phyloP scores from a whole-genome alignment of 2,329 filamentous ascomycete genomes.

The Trichoderma arundinaceum region DNA sequence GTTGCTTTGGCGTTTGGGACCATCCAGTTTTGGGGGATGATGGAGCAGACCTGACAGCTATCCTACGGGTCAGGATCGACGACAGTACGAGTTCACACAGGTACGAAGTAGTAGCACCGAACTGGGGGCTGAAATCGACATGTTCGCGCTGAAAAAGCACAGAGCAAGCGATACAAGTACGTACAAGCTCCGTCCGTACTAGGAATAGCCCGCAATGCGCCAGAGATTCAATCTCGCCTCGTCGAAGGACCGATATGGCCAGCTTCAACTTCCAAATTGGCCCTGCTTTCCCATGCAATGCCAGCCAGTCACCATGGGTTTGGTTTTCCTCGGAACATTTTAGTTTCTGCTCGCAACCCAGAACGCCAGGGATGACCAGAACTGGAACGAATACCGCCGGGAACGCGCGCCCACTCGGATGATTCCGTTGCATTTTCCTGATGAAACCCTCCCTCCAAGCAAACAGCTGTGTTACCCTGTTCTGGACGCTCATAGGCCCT shows the following conservation, averaged over 20 bases:
- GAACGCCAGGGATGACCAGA: background rate
- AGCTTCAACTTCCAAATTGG: constrained; percentile 24
- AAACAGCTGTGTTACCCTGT: constrained; percentile 1
- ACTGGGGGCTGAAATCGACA: too few relatives aligned
- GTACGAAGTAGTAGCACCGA: too few relatives aligned
- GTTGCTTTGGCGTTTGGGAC: too few relatives aligned
- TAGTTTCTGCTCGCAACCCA: background rate
- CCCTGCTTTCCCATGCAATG: background rate
- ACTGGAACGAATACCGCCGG: background rate
- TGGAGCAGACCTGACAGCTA: too few relatives aligned
- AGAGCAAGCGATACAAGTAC: background rate
- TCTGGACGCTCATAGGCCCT: background rate
- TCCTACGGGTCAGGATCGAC: too few relatives aligned
- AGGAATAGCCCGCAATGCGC: constrained; percentile 3
- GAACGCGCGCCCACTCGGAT: constrained; percentile 12
- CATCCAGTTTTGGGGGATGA: too few relatives aligned
- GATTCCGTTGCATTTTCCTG: constrained; percentile 5
- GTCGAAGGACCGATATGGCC: constrained; percentile 26
- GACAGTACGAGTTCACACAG: too few relatives aligned
- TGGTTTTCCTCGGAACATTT: constrained; percentile 12
- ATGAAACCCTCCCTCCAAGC: constrained; percentile 6
- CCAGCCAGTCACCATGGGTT: background rate
- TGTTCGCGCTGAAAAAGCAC: too few relatives aligned
- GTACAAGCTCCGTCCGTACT: background rate
- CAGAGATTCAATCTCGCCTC: constrained; percentile 23